Evolutionary conservation across 2,329 filamentous ascomycete species (phyloP).

Genomic region (Pyricularia grisea): DNA sequence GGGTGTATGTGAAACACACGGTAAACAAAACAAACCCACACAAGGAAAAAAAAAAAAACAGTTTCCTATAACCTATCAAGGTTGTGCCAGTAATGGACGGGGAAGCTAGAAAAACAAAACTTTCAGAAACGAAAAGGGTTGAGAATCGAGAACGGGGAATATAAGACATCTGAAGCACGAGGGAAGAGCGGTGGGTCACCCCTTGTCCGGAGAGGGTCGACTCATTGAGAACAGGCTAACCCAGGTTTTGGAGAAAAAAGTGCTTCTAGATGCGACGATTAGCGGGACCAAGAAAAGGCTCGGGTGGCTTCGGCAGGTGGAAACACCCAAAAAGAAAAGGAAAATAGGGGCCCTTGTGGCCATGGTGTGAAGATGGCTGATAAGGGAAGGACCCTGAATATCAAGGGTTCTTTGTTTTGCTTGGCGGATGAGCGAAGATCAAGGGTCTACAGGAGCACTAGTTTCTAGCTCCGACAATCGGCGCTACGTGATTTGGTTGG

Average conservation of each 20-base stretch:
- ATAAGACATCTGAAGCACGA: not conserved
- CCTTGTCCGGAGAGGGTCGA: not conserved
- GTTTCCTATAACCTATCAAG: not conserved
- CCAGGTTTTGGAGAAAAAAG: not conserved
- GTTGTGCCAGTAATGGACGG: not conserved
- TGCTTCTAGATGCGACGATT: not conserved
- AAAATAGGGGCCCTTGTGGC: not conserved
- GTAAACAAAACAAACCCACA: not conserved
- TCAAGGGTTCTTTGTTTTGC: not conserved
- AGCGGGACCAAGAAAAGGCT: not conserved
- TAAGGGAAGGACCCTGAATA: not conserved
- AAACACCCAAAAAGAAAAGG: not conserved
- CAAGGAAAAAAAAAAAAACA: not conserved
- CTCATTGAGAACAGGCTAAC: not conserved
- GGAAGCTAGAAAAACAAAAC: not conserved
- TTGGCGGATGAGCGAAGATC: not conserved
- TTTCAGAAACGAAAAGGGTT: not conserved
- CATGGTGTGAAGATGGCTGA: not conserved
- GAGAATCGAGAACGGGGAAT: not conserved
- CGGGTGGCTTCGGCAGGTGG: not conserved
- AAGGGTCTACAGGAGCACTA: not conserved
- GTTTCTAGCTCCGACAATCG: not conserved
- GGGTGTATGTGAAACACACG: not conserved
- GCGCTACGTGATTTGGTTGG: not conserved
- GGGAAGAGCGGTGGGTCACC: not conserved